A percentile compares a stretch with the other conserved stretches of the same genome.
These are phyloP conservation scores for Rubroshorea leprosula DNA, from an alignment of 345 rosid genomes.

Conservation along the genomic window DNA sequence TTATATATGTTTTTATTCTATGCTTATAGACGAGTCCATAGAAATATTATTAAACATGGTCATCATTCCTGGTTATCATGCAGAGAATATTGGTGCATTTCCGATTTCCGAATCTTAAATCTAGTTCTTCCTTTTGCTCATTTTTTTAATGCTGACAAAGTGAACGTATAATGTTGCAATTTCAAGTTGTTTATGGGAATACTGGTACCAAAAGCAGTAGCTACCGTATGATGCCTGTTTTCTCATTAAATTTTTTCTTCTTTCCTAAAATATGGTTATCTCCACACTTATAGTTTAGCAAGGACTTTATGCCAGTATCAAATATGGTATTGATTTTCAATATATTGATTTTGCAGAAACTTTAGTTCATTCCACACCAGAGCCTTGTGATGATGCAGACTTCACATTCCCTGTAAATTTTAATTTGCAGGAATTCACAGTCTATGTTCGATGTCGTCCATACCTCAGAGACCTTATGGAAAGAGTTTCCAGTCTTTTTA, in stretches of 20 bases:
- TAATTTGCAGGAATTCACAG: conserved; percentile 75
- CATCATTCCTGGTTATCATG: no score
- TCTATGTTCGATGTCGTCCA: conserved; percentile 93
- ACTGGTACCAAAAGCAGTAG: conserved; percentile 5
- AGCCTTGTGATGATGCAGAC: conserved; percentile 81
- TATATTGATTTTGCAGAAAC: conserved; percentile 67
- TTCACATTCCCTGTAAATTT: conserved; percentile 89
- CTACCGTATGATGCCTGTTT: not conserved
- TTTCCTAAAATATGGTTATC: no score
- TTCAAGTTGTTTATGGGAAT: not conserved
- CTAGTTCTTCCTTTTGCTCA: no score
- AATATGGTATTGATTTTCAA: no score
- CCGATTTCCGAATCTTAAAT: no score
- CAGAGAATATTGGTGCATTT: no score
- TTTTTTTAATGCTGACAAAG: no score
- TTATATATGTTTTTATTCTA: no score
- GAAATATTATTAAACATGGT: no score
- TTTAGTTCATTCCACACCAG: conserved; percentile 85
- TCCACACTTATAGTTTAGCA: no score
- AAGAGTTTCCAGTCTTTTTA: conserved; percentile 71
- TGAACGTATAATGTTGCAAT: not conserved
- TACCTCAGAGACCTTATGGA: conserved; percentile 86
- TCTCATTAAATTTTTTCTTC: conserved; percentile 7
- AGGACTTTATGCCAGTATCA: no score
- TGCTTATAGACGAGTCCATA: no score